phyloP scores from a whole-genome alignment of 441 rosid genomes.

The Mallotus japonicus region DNA sequence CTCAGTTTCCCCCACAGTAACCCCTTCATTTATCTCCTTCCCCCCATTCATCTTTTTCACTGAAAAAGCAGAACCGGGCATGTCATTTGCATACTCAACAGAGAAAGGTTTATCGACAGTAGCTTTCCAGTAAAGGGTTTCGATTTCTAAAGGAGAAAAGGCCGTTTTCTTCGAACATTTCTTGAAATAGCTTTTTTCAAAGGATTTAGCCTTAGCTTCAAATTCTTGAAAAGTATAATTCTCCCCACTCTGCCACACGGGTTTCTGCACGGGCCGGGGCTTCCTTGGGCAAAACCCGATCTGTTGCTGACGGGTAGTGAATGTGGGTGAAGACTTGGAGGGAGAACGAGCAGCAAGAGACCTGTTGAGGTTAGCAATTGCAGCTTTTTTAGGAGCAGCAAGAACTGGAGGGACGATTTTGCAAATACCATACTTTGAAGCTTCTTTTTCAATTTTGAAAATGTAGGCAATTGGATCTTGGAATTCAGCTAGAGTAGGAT shows the following conservation, averaged over 20 bases:
- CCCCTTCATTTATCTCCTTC: constrained; percentile 45
- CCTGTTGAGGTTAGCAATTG: constrained; percentile 71
- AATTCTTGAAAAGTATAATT: constrained; percentile 78
- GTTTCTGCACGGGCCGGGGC: constrained; percentile 79
- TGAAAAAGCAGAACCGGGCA: constrained; percentile 95
- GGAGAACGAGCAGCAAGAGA: constrained; percentile 59
- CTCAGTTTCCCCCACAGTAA: constrained; percentile 79
- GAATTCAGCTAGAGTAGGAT: constrained; percentile 80
- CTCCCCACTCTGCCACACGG: constrained; percentile 98
- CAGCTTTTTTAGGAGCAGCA: constrained; percentile 66
- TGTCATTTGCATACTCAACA: constrained; percentile 96
- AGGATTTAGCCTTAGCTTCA: constrained; percentile 81
- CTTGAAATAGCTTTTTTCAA: constrained; percentile 67
- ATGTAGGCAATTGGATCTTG: constrained; percentile 99
- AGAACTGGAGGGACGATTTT: constrained; percentile 92
- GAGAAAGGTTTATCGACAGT: constrained; percentile 86
- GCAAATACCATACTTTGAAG: constrained; percentile 92
- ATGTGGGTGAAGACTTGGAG: constrained; percentile 66
- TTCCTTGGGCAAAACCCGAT: constrained; percentile 96
- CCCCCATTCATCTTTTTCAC: constrained; percentile 40
- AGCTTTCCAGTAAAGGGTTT: constrained; percentile 96
- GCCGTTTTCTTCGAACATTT: constrained; percentile 54
- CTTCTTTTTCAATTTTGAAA: constrained; percentile 96
- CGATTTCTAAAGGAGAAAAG: constrained; percentile 75
- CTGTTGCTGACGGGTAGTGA: constrained; percentile 98